Conservation (phyloP, 164 flowering plant species). For the Vitis rotundifolia region DNA sequence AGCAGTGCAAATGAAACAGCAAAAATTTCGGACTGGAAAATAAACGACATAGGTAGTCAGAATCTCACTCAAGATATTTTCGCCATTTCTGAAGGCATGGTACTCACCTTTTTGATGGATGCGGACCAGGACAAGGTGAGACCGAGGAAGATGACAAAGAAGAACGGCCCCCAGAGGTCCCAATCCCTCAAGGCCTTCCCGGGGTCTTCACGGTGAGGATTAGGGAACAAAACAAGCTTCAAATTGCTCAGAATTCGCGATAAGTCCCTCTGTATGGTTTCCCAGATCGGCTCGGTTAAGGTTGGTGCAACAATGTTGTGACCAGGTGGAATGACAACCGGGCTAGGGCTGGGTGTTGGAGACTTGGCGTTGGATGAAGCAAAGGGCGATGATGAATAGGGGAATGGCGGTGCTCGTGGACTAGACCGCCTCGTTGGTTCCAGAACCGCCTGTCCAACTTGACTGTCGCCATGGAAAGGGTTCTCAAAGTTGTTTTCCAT, state of each 20-base stretch:
- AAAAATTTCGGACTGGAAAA: conserved; percentile 7
- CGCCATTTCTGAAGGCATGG: neutral
- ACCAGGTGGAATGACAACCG: too few relatives aligned
- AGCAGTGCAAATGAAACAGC: conserved; percentile 9
- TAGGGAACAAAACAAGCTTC: conserved; percentile 10
- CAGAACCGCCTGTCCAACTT: too few relatives aligned
- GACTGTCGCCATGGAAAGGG: too few relatives aligned
- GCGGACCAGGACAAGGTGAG: conserved; percentile 9
- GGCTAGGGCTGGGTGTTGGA: too few relatives aligned
- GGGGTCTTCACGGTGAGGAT: conserved; percentile 7
- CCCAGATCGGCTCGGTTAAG: conserved; percentile 4
- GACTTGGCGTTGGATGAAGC: too few relatives aligned
- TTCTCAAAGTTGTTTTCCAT: too few relatives aligned
- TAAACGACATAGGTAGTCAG: neutral
- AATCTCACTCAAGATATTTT: too few relatives aligned
- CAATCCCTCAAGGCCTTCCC: conserved; percentile 13
- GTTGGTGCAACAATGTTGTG: neutral
- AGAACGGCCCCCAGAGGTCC: conserved; percentile 12
- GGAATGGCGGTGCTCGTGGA: too few relatives aligned
- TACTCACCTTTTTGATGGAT: conserved; percentile 3
- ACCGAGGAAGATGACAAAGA: conserved; percentile 9
- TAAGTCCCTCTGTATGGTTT: conserved; percentile 4
- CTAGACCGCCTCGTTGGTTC: too few relatives aligned
- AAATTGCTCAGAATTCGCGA: conserved; percentile 4
- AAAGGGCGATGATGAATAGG: too few relatives aligned